Conservation (phyloP, 768 basidiomycete genomes). For the Russula emetica region DNA sequence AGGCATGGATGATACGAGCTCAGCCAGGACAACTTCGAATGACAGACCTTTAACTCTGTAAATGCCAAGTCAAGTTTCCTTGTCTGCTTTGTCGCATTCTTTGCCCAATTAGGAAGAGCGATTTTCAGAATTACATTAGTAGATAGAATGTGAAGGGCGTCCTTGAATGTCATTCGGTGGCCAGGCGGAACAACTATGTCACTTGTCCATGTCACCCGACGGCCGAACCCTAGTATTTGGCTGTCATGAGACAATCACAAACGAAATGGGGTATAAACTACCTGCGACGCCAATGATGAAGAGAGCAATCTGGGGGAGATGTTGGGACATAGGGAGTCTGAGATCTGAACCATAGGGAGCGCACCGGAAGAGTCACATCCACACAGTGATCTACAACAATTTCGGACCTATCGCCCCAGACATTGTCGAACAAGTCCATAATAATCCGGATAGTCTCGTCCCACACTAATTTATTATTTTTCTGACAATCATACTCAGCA, state of each 20-base stretch:
- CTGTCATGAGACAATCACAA: not conserved
- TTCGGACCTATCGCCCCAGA: conserved; percentile 44
- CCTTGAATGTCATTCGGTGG: too few relatives aligned
- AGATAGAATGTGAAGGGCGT: too few relatives aligned
- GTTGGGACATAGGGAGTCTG: not conserved
- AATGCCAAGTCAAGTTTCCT: too few relatives aligned
- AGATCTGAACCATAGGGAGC: conserved; percentile 11
- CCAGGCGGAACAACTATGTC: too few relatives aligned
- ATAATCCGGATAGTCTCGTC: conserved; percentile 37
- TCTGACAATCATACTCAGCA: conserved; percentile 22
- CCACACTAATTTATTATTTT: conserved; percentile 41
- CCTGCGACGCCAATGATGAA: conserved; percentile 53
- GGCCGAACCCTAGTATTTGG: not conserved
- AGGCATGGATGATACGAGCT: too few relatives aligned
- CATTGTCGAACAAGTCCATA: conserved; percentile 36
- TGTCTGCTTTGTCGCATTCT: too few relatives aligned
- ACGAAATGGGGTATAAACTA: not conserved
- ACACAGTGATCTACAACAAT: conserved; percentile 45
- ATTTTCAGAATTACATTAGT: too few relatives aligned
- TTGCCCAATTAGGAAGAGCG: too few relatives aligned
- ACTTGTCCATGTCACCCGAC: too few relatives aligned
- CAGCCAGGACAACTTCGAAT: too few relatives aligned
- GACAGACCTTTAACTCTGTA: too few relatives aligned
- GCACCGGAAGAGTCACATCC: conserved; percentile 52
- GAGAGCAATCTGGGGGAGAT: conserved; percentile 44